Conservation (phyloP, 2,329 filamentous ascomycete genomes). For the Chlorencoelia australis region DNA sequence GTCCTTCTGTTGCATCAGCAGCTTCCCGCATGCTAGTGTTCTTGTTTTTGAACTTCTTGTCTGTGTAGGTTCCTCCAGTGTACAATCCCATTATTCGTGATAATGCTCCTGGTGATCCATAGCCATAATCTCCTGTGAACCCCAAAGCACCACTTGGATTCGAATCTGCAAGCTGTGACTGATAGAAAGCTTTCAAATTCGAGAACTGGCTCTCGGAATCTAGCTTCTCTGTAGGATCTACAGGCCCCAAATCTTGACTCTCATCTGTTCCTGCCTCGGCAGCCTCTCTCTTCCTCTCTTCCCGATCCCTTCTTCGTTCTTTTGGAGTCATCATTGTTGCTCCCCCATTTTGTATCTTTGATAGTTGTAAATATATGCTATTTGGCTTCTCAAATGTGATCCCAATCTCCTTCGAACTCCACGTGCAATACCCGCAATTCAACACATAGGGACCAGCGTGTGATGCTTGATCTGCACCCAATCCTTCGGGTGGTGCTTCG, state of each 20-base stretch:
- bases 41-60: slow-evolving; percentile 57
- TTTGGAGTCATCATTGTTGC: slow-evolving; percentile 38
- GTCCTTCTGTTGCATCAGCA: slow-evolving; percentile 57
- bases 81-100: slow-evolving; percentile 89
- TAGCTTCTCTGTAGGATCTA: slow-evolving; percentile 30
- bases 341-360: slow-evolving; percentile 57
- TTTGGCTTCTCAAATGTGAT: slow-evolving; percentile 85
- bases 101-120: slow-evolving; percentile 69
- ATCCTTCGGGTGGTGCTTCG: slow-evolving; percentile 36
- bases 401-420: slow-evolving; percentile 82
- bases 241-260: no score
- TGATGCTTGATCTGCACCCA: slow-evolving; percentile 27
- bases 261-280: slow-evolving; percentile 27
- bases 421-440: slow-evolving; percentile 83
- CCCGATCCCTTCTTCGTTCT: slow-evolving; percentile 26
- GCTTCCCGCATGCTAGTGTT: slow-evolving; percentile 75
- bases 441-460: slow-evolving; percentile 61
- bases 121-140: slow-evolving; percentile 43
- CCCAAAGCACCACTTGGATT: slow-evolving; percentile 44
- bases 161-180: slow-evolving; percentile 60
- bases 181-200: slow-evolving; percentile 71
- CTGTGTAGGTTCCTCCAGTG: slow-evolving; percentile 51
- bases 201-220: slow-evolving; percentile 63
- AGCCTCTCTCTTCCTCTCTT: slow-evolving; percentile 20
- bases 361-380: slow-evolving; percentile 72